phyloP scores from a whole-genome alignment of 768 basidiomycete genomes.

The Gloeostereum incarnatum region DNA sequence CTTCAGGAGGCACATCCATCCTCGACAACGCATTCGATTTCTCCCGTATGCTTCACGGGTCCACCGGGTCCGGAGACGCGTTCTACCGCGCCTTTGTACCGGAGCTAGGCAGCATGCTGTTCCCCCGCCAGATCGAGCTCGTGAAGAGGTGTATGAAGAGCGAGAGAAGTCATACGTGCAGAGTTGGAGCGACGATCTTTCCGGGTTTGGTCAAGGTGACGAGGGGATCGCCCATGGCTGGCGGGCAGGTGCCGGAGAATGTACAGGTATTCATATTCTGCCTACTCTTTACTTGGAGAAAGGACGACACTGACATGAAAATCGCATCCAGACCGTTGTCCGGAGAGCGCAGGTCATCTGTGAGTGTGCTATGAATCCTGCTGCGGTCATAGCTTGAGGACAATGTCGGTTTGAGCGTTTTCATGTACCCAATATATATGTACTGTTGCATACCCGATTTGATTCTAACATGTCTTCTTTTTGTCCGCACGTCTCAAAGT shows the following conservation, averaged over 20 bases:
- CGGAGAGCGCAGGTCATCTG: constrained; percentile 82
- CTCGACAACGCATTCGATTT: constrained; percentile 71
- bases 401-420: background rate
- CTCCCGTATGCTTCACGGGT: constrained; percentile 80
- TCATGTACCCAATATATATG: background rate
- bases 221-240: constrained; percentile 23
- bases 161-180: constrained; percentile 63
- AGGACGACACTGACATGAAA: constrained; percentile 3
- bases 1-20: constrained; percentile 41
- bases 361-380: constrained; percentile 57
- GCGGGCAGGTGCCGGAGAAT: constrained; percentile 31
- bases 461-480: background rate
- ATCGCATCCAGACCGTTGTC: constrained; percentile 47
- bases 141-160: constrained; percentile 74
- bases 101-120: constrained; percentile 66
- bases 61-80: constrained; percentile 54
- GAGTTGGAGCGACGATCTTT: constrained; percentile 80
- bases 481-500: no score
- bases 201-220: constrained; percentile 83
- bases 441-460: background rate
- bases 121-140: constrained; percentile 74
- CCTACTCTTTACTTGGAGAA: no score
- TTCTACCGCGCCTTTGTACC: constrained; percentile 87
- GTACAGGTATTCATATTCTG: constrained; percentile 32
- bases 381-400: constrained; percentile 5